phyloP scores from a whole-genome alignment of 2,329 filamentous ascomycete species.

The Fusarium mundagurra region DNA sequence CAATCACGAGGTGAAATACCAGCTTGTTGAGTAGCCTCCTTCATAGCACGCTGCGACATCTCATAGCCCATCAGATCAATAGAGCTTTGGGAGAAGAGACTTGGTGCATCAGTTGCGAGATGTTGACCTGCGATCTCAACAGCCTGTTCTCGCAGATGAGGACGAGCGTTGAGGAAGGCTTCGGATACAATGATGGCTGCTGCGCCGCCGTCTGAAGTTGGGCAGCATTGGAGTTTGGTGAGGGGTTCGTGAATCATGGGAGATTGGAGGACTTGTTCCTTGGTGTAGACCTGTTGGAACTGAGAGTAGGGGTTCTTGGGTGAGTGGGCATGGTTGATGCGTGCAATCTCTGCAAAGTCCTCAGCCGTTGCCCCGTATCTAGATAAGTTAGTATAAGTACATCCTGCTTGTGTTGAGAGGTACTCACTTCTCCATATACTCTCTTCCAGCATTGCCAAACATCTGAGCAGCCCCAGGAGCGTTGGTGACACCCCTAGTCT shows the following conservation, averaged over 20 bases:
- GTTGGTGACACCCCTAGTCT: slow-evolving; percentile 82
- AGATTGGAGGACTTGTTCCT: slow-evolving; percentile 80
- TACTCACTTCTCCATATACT: slow-evolving; percentile 91
- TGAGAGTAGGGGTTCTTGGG: slow-evolving; percentile 97
- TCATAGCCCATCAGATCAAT: slow-evolving; percentile 92
- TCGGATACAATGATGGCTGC: slow-evolving; percentile 91
- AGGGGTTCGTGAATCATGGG: slow-evolving; percentile 85
- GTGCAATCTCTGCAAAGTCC: slow-evolving; percentile 94
- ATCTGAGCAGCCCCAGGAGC: slow-evolving; percentile 89
- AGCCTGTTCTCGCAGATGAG: slow-evolving; percentile 84
- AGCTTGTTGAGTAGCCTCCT: slow-evolving; percentile 78
- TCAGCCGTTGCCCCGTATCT: slow-evolving; percentile 83
- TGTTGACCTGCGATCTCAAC: slow-evolving; percentile 88
- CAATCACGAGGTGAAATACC: slow-evolving; percentile 73
- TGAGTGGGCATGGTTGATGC: slow-evolving; percentile 92
- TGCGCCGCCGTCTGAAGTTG: slow-evolving; percentile 91
- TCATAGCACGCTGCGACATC: slow-evolving; percentile 80
- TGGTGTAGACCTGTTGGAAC: slow-evolving; percentile 91
- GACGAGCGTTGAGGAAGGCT: slow-evolving; percentile 84
- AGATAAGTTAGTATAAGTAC: slow-evolving; percentile 16
- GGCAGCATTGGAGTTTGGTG: slow-evolving; percentile 98
- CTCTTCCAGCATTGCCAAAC: slow-evolving; percentile 92
- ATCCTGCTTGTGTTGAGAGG: neutral
- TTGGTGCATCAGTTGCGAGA: slow-evolving; percentile 84
- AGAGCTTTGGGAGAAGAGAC: slow-evolving; percentile 79